These are phyloP conservation scores for Acidomyces sp. DNA, from an alignment of 495 filamentous ascomycete genomes.

Conservation along the genomic window DNA sequence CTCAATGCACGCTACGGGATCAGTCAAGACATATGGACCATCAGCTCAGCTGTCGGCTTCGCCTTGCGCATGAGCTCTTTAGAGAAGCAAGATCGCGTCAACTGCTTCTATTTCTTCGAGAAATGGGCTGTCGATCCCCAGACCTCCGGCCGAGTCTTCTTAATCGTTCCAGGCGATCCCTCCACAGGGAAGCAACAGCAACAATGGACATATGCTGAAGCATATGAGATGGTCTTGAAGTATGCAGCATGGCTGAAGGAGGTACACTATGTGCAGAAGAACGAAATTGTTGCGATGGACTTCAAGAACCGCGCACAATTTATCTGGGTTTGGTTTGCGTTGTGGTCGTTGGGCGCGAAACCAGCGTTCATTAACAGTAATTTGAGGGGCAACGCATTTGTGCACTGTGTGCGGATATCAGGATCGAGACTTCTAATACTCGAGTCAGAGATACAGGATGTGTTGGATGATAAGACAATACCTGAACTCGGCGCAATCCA, in stretches of 20 bases:
- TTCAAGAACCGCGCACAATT: conserved; percentile 77
- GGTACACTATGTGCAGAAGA: conserved; percentile 51
- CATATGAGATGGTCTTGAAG: conserved; percentile 59
- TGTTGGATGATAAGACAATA: conserved; percentile 38
- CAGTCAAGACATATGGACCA: conserved; percentile 48
- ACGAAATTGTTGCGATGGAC: conserved; percentile 78
- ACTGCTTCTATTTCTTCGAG: conserved; percentile 72
- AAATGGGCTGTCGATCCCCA: conserved; percentile 44
- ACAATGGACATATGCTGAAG: conserved; percentile 67
- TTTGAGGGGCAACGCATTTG: conserved; percentile 56
- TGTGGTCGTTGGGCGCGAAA: conserved; percentile 79
- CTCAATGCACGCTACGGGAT: conserved; percentile 61
- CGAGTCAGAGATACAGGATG: conserved; percentile 40
- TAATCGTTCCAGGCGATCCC: conserved; percentile 43
- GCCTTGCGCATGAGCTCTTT: conserved; percentile 33
- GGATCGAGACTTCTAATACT: conserved; percentile 59
- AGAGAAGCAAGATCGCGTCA: conserved; percentile 44
- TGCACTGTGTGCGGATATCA: conserved; percentile 65
- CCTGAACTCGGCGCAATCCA: conserved; percentile 34
- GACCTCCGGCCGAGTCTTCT: conserved; percentile 44
- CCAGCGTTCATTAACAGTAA: conserved; percentile 98
- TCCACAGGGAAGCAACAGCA: conserved; percentile 38
- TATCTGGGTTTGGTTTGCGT: conserved; percentile 67
- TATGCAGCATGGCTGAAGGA: conserved; percentile 75
- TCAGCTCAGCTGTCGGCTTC: conserved; percentile 37